Base-by-base conservation (phyloP, 257 asterid species). In the Verbascum thapsus region DNA sequence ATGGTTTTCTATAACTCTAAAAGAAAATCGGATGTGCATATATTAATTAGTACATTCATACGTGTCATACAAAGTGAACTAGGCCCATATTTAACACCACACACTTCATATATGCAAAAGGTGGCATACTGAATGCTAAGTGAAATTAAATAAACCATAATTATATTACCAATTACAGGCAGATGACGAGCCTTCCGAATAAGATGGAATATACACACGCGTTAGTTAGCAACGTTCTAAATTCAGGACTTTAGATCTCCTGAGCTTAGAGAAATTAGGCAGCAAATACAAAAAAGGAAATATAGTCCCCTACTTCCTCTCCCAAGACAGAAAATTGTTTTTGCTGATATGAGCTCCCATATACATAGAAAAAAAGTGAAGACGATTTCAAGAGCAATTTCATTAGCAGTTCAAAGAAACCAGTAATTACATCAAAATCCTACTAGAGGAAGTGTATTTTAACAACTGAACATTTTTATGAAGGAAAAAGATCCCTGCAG, bases 401-500 rank as follows among this genome's bases (percentile, higher is more conserved):
- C n/a, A 50, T 52, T 13, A 44, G 48, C 26, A 32, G 52, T 53
- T 13, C 2, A 13, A 10, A 34, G 45, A 35, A 62, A 42, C 43
- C 50, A 53, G 32, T 58, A 26, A 58, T 40, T 10, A 41, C 51
- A 55, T 6, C 51, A 41, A 23, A 55, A 23, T 19, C 49, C 58
- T 47, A 45, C 16, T 6, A 47, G 16, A 39, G 34, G 7, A 17
- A 34, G 9, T 9, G 17, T 58, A 19, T 34, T 26, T 37, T 44
- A 55, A 53, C 42, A 52, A 54, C 16, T 6, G 13, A 23, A 10
- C 44, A 30, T 10, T 53, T n/a, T n/a, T 70, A 19, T 12, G 37
- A 57, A 63, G 47, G 62, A 23, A 56, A 53, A 22, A 30, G 53
- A 41, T 50, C 56, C 15, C 40, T 34, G 68, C 39, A 62, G 18